These are phyloP conservation scores for Mortierella polycephala DNA, from an alignment of 371 early-diverging fungal genomes.

Conservation along the genomic window DNA sequence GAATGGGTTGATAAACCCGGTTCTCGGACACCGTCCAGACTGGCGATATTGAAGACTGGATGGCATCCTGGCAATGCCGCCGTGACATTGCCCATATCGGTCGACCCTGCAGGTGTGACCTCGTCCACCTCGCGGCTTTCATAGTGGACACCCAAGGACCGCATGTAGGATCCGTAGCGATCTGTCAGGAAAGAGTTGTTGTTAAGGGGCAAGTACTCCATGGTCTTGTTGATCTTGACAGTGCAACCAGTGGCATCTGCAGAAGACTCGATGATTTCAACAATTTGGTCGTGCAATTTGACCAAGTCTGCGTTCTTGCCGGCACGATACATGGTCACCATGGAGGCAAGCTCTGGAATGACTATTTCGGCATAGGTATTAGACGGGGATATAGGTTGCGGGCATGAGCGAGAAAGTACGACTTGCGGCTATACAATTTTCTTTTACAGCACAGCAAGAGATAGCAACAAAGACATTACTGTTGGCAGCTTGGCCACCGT, in stretches of 20 bases:
- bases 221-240: slow-evolving; percentile 60
- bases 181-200: slow-evolving; percentile 65
- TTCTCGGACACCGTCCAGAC: slow-evolving; percentile 35
- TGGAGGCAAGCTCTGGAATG: slow-evolving; percentile 71
- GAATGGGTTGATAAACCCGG: slow-evolving; percentile 46
- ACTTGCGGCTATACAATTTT: neutral
- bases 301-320: slow-evolving; percentile 59
- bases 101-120: slow-evolving; percentile 59
- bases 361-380: slow-evolving; percentile 44
- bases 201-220: slow-evolving; percentile 61
- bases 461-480: slow-evolving; percentile 11
- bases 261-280: slow-evolving; percentile 70
- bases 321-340: slow-evolving; percentile 67
- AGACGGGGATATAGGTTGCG: no score
- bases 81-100: slow-evolving; percentile 81
- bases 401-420: neutral
- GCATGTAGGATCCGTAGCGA: slow-evolving; percentile 66
- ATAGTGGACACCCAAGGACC: slow-evolving; percentile 54
- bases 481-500: slow-evolving; percentile 75
- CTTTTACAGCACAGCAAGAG: neutral
- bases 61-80: slow-evolving; percentile 62
- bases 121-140: slow-evolving; percentile 55
- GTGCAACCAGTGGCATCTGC: slow-evolving; percentile 79
- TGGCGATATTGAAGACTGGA: slow-evolving; percentile 56
- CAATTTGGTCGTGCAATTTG: slow-evolving; percentile 62